Conservation (phyloP, 768 basidiomycete species). For the Boletus tylopilopsis region DNA sequence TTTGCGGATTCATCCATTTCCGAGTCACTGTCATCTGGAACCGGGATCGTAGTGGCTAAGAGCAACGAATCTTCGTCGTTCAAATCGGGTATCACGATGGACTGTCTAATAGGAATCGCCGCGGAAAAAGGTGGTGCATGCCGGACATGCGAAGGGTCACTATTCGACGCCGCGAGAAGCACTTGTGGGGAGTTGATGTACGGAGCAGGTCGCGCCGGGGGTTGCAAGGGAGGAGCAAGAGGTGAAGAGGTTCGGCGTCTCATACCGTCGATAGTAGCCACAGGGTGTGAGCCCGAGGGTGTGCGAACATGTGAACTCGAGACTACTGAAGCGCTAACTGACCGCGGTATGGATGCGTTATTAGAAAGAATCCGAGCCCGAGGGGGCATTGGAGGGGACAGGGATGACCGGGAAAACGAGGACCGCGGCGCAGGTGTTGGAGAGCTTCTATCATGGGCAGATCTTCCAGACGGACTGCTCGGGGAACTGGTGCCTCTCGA, state of each 20-base stretch:
- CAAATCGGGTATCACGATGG: constrained; percentile 40
- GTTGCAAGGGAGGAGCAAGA: constrained; percentile 31
- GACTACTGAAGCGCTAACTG: constrained; percentile 36
- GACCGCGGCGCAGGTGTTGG: constrained; percentile 39
- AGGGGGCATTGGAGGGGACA: constrained; percentile 44
- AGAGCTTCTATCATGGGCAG: constrained; percentile 38
- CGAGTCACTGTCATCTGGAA: constrained; percentile 71
- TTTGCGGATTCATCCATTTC: constrained; percentile 57
- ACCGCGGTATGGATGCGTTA: constrained; percentile 37
- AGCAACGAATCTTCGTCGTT: constrained; percentile 60
- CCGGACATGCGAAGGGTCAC: constrained; percentile 23
- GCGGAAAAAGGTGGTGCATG: constrained; percentile 5
- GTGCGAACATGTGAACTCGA: constrained; percentile 42
- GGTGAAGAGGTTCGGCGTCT: constrained; percentile 51
- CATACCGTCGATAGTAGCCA: constrained; percentile 24
- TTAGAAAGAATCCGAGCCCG: constrained; percentile 40
- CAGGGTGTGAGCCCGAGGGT: constrained; percentile 36
- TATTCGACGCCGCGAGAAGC: constrained; percentile 34
- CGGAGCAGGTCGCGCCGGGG: constrained; percentile 31
- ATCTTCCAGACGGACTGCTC: constrained; percentile 39
- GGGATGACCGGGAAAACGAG: constrained; percentile 45
- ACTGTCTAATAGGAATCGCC: constrained; percentile 41
- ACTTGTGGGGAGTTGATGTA: constrained; percentile 40
- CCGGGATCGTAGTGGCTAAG: constrained; percentile 67
- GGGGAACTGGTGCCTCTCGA: constrained; percentile 40